Base-by-base conservation (phyloP, 2,329 filamentous ascomycete genomes). In the Colletotrichum liriopes region DNA sequence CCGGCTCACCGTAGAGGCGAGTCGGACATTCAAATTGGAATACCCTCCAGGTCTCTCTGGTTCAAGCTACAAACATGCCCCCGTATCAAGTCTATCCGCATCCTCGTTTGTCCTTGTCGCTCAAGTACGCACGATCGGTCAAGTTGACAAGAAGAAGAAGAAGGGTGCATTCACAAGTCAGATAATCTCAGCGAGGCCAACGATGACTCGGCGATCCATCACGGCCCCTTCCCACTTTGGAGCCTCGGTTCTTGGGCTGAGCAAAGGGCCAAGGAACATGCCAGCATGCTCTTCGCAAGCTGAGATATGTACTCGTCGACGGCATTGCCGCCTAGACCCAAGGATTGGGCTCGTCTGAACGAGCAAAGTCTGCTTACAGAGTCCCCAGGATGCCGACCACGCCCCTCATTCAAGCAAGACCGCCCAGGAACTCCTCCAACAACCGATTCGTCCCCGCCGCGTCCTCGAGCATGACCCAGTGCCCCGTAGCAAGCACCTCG, bases 401-500 rank as follows among this genome's bases (percentile, higher is more conserved):
- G 3, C 7, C 14, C 18, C 8, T 20, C 12, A 14, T 29, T 61
- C 59, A 61, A 9, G 20, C 29, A 49, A 61, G 16, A 26, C 43
- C 20, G 7, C 18, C 18, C 41, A 67, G 11, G 37, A 72, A 72
- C 14, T 49, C 66, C 16, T 55, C 32, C 35, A 72, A 6, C 9
- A 65, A 18, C 39, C 26, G 51, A 9, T 60, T 70, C 4, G 39
- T 61, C 3, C 54, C 43, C 4, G 23, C 26, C 9, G 16, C 14
- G 16, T 72, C 66, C 47, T 72, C 70, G 8, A 60, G 52, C 70
- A 72, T 70, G 18, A 61, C 59, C 70, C 70, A 72, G 35, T 72
- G 70, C 12, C 70, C 70, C n/a, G 66, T 49, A 6, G 65, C 66
- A 11, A 72, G 60, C 43, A 69, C 51, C 47, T 72, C 66, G 32